Evolutionary conservation across 495 filamentous ascomycete species (phyloP), one percentile per base, ranked within the genome.

Genomic region (Chaetomium cochliodes): DNA sequence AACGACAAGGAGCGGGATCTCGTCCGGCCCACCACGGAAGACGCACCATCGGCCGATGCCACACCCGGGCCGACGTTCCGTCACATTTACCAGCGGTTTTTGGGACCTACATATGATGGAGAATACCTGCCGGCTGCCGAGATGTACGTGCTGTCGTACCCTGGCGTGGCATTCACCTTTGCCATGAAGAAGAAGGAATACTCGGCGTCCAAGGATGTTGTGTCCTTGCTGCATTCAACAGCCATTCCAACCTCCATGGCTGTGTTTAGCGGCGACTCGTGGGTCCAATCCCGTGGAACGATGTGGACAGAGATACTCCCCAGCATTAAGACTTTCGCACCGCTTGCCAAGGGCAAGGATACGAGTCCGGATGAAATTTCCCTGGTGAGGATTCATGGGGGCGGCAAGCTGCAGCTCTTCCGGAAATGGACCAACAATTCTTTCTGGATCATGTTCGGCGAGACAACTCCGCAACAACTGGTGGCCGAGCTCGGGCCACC

Each of bases 141-240:
- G 7, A 84, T 81, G 9, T 98, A 97, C 72, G 85, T 96, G 16
- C 80, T 97, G 15, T 97, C 93, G 4, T 98, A 97, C 74, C 92
- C 93, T 13, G 94, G 94, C 0, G 85, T 98, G 26, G 90, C 93
- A 0, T 97, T 98, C 73, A 90, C 86, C 7, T 98, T 98, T 67
- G 89, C 91, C 18, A 79, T 98, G 51, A 84, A 87, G 57, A 76
- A 84, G 62, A 87, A 86, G 5, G 84, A 87, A n/a, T 97, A 91
- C 83, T 90, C 89, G 39, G 83, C 88, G 11, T 82, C 88, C 59
- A 90, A 91, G 67, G 92, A 97, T 71, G 91, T 94, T 68, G 91
- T 96, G 52, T 88, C 90, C 3, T 74, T 97, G 42, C 84, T 98
- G 9, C 92, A 91, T 2, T 92, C 92, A 0, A 83, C 89, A 0